These are phyloP conservation scores for Arthrobotrys iridis DNA, from an alignment of 2,329 filamentous ascomycete genomes.

Conservation along the genomic window DNA sequence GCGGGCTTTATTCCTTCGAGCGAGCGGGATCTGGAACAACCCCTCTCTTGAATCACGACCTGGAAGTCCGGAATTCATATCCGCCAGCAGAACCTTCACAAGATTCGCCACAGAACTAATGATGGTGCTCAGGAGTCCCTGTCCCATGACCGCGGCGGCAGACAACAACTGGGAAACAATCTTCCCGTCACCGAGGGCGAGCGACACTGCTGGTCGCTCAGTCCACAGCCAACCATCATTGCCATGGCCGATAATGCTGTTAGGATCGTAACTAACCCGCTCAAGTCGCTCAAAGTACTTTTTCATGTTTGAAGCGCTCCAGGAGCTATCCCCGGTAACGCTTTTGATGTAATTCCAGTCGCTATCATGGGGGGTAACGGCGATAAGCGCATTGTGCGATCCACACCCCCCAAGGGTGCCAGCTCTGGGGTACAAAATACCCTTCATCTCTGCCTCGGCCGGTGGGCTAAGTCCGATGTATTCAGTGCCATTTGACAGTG, in stretches of 20 bases:
- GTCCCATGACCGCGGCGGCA: constrained; percentile 58
- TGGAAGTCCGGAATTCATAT: constrained; percentile 57
- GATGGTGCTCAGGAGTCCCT: constrained; percentile 47
- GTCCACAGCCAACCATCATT: constrained; percentile 62
- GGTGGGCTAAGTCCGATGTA: constrained; percentile 63
- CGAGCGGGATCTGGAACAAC: constrained; percentile 57
- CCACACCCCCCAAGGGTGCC: constrained; percentile 65
- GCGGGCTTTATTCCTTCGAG: constrained; percentile 51
- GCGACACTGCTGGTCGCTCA: constrained; percentile 12
- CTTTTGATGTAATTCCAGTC: constrained; percentile 63
- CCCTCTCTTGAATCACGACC: constrained; percentile 53
- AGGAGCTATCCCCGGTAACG: constrained; percentile 64
- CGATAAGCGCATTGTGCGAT: constrained; percentile 55
- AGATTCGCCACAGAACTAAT: constrained; percentile 56
- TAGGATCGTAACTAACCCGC: constrained; percentile 63
- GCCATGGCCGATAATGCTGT: constrained; percentile 62
- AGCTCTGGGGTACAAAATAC: constrained; percentile 65
- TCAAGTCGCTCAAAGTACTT: constrained; percentile 63
- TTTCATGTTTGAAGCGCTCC: constrained; percentile 63
- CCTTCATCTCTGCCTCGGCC: constrained; percentile 62
- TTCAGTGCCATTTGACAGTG: constrained; percentile 61
- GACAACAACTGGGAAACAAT: constrained; percentile 57
- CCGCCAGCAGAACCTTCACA: constrained; percentile 56
- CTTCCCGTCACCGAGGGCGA: constrained; percentile 53
- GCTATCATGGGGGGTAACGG: constrained; percentile 62